Base-by-base conservation (phyloP, 345 rosid species). In the Syzygium oleosum region DNA sequence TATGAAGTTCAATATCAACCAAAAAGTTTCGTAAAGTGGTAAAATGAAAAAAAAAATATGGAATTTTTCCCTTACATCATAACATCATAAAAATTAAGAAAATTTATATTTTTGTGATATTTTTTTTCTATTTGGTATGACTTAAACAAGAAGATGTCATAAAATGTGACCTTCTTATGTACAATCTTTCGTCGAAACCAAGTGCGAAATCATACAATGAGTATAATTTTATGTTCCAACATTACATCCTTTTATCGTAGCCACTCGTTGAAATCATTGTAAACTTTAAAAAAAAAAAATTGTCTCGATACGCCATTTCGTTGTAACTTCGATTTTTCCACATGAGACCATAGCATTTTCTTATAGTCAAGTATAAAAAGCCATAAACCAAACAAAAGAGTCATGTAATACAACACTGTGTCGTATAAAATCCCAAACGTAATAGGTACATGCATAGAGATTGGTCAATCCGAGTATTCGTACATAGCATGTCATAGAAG, bases 241-340 rank as follows among this genome's bases (percentile, higher is more conserved):
- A 0, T 53, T 65, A 31, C 10, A 65, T 1, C 0, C 0, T 31
- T 31, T 16, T 31, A 65, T 10, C 22, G 79, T 34, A 19, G 21
- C 22, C 55, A 31, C 43, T 16, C 0, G 23, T 38, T 31, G 41
- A 65, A 65, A 65, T 16, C 43, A 65, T 19, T 7, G 79, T 31
- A 16, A 65, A 29, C n/a, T 58, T n/a, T 27, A 5, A 12, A 61
- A 61, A 61, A 61, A 61, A n/a, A 29, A 61, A 12, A 5, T 61
- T n/a, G 14, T 61, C 38, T 61, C 3, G 2, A 31, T 65, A 0
- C 9, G 22, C 79, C 41, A 0, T 34, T 65, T 31, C 38, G 12
- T 65, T 65, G 38, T 65, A 65, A 65, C 38, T 1, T 31, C 41
- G 43, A 31, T 31, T 65, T 34, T 31, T 59, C 0, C 16, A 25